These are phyloP conservation scores for Bryoglossum gracile DNA, from an alignment of 495 filamentous ascomycete genomes.

Conservation along the genomic window DNA sequence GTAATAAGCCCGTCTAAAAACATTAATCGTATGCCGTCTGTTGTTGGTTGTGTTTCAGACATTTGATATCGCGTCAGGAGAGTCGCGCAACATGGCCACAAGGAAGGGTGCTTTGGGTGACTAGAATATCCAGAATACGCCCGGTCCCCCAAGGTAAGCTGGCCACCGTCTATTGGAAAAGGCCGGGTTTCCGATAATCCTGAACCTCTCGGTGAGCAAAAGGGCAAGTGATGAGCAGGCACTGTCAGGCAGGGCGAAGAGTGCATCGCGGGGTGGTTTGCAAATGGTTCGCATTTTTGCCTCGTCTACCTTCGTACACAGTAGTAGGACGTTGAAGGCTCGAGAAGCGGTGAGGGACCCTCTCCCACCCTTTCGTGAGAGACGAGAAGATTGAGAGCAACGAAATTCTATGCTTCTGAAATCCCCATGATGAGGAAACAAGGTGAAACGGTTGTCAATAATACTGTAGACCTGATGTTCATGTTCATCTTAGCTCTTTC, in stretches of 20 bases:
- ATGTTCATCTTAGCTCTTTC: not conserved
- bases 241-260: not conserved
- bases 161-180: not conserved
- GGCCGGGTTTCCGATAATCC: not conserved
- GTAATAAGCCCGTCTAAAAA: not conserved
- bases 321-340: too few species aligned
- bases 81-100: not conserved
- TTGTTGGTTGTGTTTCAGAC: too few species aligned
- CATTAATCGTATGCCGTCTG: not conserved
- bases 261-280: not conserved
- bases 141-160: not conserved
- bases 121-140: too few species aligned
- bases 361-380: too few species aligned
- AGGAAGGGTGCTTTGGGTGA: not conserved
- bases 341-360: too few species aligned
- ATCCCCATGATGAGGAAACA: too few species aligned
- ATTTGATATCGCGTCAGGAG: not conserved
- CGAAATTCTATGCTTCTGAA: too few species aligned
- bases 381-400: too few species aligned
- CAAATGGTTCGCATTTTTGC: constrained; percentile 8
- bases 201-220: constrained; percentile 9
- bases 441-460: too few species aligned
- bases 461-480: not conserved
- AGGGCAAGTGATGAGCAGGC: not conserved
- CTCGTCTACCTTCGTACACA: too few species aligned